A percentile compares a stretch with the other conserved stretches of the same genome.
These are phyloP conservation scores for Endocarpon pusillum DNA, from an alignment of 495 filamentous ascomycete species.

Conservation along the genomic window DNA sequence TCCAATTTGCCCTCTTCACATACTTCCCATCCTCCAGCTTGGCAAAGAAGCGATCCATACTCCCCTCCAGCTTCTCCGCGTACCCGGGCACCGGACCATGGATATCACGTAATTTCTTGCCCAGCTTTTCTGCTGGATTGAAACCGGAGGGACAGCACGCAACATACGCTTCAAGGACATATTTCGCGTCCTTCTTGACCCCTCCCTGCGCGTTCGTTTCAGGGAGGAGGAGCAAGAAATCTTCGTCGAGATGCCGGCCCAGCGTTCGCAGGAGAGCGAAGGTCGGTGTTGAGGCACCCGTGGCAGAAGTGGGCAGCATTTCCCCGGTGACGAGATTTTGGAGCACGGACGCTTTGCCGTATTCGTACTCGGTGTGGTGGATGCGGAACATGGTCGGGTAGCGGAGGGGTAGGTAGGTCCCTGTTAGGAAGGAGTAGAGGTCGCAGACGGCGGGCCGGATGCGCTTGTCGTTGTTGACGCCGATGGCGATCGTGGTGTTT, in stretches of 20 bases:
- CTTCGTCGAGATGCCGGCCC: constrained; percentile 48
- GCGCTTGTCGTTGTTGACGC: constrained; percentile 25
- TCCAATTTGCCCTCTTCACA: constrained; percentile 39
- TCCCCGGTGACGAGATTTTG: constrained; percentile 29
- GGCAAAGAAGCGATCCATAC: constrained; percentile 64
- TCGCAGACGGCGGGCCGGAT: constrained; percentile 37
- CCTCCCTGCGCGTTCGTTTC: constrained; percentile 20
- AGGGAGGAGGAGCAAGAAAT: constrained; percentile 59
- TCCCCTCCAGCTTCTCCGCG: constrained; percentile 46
- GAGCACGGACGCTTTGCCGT: constrained; percentile 13
- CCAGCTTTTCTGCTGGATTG: constrained; percentile 44
- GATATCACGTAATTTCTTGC: constrained; percentile 42
- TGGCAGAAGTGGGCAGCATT: constrained; percentile 20
- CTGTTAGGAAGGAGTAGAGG: constrained; percentile 45
- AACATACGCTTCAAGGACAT: constrained; percentile 48
- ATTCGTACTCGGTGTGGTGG: constrained; percentile 9
- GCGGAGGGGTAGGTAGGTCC: constrained; percentile 44
- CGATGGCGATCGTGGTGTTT: constrained; percentile 26
- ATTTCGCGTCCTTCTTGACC: constrained; percentile 16
- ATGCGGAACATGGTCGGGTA: constrained; percentile 47
- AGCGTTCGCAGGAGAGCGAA: constrained; percentile 29
- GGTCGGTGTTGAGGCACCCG: constrained; percentile 7
- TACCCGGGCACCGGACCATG: constrained; percentile 58
- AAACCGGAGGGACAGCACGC: constrained; percentile 64
- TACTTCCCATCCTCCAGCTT: constrained; percentile 22